Percentiles rank a stretch among this genome's conserved stretches.
Conservation (phyloP, 495 filamentous ascomycete species). For the Penicillium daleae region DNA sequence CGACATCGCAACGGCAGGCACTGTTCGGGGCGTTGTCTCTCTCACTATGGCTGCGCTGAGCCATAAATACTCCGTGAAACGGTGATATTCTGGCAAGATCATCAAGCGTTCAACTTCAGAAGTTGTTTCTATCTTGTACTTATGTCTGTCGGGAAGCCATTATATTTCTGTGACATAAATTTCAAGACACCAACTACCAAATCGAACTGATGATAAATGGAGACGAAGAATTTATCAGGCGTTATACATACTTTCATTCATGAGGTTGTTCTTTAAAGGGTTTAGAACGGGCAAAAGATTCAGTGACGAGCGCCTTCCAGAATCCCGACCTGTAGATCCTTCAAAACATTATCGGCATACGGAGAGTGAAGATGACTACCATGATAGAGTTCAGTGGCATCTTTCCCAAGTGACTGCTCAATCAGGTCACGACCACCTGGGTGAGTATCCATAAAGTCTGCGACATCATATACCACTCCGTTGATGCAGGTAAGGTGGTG, state of each 20-base stretch:
- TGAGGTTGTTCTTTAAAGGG: not conserved
- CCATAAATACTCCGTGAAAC: not conserved
- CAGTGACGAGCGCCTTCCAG: not conserved
- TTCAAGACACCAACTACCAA: too few relatives aligned
- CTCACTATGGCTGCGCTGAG: slow-evolving; percentile 2
- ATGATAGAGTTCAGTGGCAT: slow-evolving; percentile 35
- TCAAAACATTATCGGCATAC: not conserved
- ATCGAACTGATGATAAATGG: too few relatives aligned
- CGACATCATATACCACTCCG: slow-evolving; percentile 12
- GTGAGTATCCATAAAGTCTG: slow-evolving; percentile 24
- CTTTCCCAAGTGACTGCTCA: slow-evolving; percentile 28
- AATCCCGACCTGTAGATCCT: not conserved
- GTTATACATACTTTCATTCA: not conserved
- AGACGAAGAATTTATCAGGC: too few relatives aligned
- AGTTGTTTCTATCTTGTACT: not conserved
- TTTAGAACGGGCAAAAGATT: not conserved
- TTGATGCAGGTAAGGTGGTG: not conserved
- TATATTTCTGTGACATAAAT: not conserved
- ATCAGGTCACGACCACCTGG: slow-evolving; percentile 34
- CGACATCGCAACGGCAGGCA: slow-evolving; percentile 3
- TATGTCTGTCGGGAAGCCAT: not conserved
- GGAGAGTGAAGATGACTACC: slow-evolving; percentile 12
- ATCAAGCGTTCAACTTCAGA: too few relatives aligned
- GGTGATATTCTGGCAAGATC: not conserved
- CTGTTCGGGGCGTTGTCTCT: slow-evolving; percentile 1